These are phyloP conservation scores for Naganishia albida DNA, from an alignment of 1,284 basidiomycete species.

Conservation along the genomic window DNA sequence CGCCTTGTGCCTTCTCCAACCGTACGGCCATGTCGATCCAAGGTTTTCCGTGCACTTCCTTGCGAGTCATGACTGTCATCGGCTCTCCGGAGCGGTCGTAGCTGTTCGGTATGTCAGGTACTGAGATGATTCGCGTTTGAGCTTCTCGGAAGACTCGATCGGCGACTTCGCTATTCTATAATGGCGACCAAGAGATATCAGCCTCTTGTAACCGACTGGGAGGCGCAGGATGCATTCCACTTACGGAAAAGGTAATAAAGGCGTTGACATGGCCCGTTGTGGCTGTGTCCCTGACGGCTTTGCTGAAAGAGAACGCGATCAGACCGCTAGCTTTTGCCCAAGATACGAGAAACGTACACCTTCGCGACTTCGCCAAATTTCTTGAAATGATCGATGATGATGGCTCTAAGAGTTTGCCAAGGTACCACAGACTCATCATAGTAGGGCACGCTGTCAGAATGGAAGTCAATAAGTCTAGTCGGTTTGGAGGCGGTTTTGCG, in stretches of 20 bases:
- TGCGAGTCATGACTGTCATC: neutral
- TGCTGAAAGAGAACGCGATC: slow-evolving; percentile 3
- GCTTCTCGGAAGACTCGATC: neutral
- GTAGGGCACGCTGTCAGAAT: neutral
- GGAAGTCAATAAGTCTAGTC: neutral
- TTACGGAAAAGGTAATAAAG: slow-evolving; percentile 28
- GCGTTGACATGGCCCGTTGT: slow-evolving; percentile 24
- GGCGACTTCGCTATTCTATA: neutral
- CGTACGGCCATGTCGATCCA: slow-evolving; percentile 2
- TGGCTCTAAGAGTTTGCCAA: slow-evolving; percentile 9
- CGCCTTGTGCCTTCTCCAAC: slow-evolving; percentile 27
- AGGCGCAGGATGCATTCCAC: neutral
- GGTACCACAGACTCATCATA: slow-evolving; percentile 10
- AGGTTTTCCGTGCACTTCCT: slow-evolving; percentile 10
- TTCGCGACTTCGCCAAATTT: slow-evolving; percentile 22
- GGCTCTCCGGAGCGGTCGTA: neutral
- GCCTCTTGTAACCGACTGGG: neutral
- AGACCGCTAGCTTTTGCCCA: neutral
- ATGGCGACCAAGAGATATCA: neutral
- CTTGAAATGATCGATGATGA: slow-evolving; percentile 23
- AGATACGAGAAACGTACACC: slow-evolving; percentile 15
- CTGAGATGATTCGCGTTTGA: neutral
- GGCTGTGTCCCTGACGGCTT: slow-evolving; percentile 14
- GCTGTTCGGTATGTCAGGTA: slow-evolving; percentile 11
- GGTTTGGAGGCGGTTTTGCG: too few relatives aligned